phyloP scores from a whole-genome alignment of 2,329 filamentous ascomycete species.

The Triangularia setosa region DNA sequence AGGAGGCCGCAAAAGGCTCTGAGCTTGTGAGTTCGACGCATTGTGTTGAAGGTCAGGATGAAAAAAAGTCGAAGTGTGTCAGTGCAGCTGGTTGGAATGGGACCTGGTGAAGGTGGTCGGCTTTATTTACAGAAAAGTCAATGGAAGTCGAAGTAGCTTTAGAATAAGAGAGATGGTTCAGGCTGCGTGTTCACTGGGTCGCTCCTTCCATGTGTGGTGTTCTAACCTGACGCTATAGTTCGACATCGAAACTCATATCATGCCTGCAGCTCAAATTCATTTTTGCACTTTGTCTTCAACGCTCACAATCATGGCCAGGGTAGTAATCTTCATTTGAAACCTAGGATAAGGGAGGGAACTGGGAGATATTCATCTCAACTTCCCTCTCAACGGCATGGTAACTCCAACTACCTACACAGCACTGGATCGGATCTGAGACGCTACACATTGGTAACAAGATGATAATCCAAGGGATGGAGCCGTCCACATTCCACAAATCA shows the following conservation, averaged over 20 bases:
- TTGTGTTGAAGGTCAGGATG: not conserved
- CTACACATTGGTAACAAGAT: not conserved
- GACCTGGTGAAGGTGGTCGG: not conserved
- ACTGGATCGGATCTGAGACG: not conserved
- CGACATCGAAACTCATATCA: not conserved
- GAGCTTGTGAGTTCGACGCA: not conserved
- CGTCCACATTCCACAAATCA: not conserved
- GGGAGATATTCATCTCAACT: not conserved
- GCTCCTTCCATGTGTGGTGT: not conserved
- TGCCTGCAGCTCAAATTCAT: not conserved
- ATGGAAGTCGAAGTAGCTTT: not conserved
- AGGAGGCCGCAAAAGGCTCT: constrained; percentile 16
- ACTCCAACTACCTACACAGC: not conserved
- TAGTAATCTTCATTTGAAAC: not conserved
- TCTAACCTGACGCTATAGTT: not conserved
- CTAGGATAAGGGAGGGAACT: not conserved
- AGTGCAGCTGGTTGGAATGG: not conserved
- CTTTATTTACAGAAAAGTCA: not conserved
- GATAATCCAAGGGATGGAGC: not conserved
- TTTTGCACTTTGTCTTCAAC: not conserved
- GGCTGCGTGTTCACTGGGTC: not conserved
- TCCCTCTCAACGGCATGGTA: not conserved
- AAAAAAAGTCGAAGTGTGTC: not conserved
- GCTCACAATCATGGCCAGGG: not conserved
- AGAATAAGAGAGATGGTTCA: not conserved